Evolutionary conservation across 169 alveolate species (phyloP).

Genomic region (Plasmodium fragile): DNA sequence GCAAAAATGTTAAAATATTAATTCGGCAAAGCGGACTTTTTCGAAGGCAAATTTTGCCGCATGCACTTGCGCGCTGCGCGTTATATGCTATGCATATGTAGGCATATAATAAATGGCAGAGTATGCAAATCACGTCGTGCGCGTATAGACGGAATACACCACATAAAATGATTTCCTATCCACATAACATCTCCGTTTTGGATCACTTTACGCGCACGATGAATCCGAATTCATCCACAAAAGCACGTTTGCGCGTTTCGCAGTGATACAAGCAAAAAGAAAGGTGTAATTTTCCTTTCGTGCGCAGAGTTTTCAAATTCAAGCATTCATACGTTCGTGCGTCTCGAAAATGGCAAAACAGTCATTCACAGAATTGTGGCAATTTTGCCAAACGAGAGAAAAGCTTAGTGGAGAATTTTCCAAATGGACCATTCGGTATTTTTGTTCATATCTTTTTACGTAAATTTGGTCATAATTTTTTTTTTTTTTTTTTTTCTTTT

Average conservation of each 20-base stretch:
- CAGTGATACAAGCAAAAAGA: not conserved
- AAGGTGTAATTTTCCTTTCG: not conserved
- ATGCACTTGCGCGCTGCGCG: constrained; percentile 4
- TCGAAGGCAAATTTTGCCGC: not conserved
- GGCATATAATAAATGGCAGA: not conserved
- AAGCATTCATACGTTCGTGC: not conserved
- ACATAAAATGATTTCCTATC: not conserved
- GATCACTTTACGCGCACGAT: not conserved
- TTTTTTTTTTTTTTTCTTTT: not conserved
- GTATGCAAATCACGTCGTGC: not conserved
- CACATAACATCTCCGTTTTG: not conserved
- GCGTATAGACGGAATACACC: not conserved
- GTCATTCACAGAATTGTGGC: not conserved
- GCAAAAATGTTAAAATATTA: not conserved
- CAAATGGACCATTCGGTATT: not conserved
- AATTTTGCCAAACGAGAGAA: not conserved
- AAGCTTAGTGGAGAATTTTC: not conserved
- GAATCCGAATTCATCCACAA: not conserved
- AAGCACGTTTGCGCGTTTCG: not conserved
- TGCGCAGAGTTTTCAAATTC: not conserved
- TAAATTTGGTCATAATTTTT: not conserved
- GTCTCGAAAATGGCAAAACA: not conserved
- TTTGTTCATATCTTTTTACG: not conserved
- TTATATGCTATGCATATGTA: not conserved
- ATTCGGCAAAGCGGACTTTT: not conserved